Conservation (phyloP, 2,329 filamentous ascomycete genomes). For the Aschersonia sp. region DNA sequence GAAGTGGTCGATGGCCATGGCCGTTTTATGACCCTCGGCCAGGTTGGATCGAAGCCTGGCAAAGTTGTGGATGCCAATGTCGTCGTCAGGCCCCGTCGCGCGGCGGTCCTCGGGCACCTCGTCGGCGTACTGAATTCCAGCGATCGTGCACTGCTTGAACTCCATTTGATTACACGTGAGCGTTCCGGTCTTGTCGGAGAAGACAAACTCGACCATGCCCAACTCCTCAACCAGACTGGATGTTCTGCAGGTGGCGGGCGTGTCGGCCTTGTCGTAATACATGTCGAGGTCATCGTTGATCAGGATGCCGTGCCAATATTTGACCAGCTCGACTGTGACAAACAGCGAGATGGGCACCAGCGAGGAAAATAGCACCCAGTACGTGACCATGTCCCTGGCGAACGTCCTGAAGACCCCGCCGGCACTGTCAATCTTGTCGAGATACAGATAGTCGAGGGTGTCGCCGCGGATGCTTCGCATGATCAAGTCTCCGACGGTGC, state of each 20-base stretch:
- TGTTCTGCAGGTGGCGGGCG: slow-evolving; percentile 86
- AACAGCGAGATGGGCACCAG: slow-evolving; percentile 95
- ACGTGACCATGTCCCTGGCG: slow-evolving; percentile 88
- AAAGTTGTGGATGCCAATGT: slow-evolving; percentile 73
- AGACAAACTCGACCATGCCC: slow-evolving; percentile 96
- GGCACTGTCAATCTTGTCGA: slow-evolving; percentile 43
- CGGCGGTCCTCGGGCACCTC: slow-evolving; percentile 83
- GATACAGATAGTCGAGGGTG: slow-evolving; percentile 58
- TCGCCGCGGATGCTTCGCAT: slow-evolving; percentile 49
- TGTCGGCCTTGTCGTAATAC: slow-evolving; percentile 91
- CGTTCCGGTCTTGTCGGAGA: slow-evolving; percentile 95
- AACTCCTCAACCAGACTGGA: slow-evolving; percentile 94
- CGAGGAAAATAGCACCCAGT: slow-evolving; percentile 96
- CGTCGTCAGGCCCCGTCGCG: slow-evolving; percentile 67
- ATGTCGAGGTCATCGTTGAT: slow-evolving; percentile 98
- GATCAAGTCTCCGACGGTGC: slow-evolving; percentile 80
- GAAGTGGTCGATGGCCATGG: slow-evolving; percentile 58
- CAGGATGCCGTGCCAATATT: slow-evolving; percentile 93
- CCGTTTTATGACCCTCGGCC: slow-evolving; percentile 33
- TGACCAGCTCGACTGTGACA: slow-evolving; percentile 93
- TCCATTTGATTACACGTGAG: slow-evolving; percentile 99
- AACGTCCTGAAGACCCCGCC: slow-evolving; percentile 57
- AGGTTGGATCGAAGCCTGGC: slow-evolving; percentile 59
- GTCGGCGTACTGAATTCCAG: slow-evolving; percentile 84
- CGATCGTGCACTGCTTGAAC: slow-evolving; percentile 89